Conservation (phyloP, 345 rosid genomes). For the Brassica napus region DNA sequence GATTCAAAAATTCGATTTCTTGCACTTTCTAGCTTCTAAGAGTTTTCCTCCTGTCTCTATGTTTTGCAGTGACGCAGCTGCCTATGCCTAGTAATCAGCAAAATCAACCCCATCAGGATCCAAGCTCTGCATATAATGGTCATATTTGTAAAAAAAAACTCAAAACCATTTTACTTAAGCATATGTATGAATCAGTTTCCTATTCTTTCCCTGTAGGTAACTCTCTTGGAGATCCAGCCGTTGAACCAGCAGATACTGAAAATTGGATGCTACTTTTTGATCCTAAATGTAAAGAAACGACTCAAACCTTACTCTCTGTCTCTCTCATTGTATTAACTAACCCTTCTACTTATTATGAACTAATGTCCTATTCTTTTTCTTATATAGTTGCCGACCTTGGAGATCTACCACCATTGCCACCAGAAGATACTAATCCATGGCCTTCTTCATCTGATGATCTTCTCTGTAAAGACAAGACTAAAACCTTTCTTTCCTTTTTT, state of each 20-base stretch:
- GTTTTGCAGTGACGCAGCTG: background rate
- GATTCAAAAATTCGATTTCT: background rate
- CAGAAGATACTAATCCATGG: background rate
- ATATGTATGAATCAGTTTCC: background rate
- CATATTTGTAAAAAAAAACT: background rate
- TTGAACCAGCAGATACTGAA: background rate
- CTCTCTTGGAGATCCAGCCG: background rate
- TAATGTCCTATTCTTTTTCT: slow-evolving; percentile 3
- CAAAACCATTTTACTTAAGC: background rate
- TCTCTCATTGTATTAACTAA: background rate
- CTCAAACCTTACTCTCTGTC: background rate
- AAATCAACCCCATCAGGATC: background rate
- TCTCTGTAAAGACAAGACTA: background rate
- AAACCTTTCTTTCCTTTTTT: background rate
- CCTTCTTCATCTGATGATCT: background rate
- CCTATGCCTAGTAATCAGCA: background rate
- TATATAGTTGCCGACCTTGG: background rate
- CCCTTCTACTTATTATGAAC: background rate
- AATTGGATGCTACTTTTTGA: background rate
- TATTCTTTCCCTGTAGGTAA: background rate
- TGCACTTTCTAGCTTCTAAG: background rate
- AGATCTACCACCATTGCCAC: background rate
- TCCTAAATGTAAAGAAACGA: background rate
- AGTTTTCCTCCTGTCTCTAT: background rate
- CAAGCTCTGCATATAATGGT: background rate